Percentiles rank a stretch among this genome's conserved stretches.
Conservation (phyloP, 257 asterid species). For the Vinca minor region DNA sequence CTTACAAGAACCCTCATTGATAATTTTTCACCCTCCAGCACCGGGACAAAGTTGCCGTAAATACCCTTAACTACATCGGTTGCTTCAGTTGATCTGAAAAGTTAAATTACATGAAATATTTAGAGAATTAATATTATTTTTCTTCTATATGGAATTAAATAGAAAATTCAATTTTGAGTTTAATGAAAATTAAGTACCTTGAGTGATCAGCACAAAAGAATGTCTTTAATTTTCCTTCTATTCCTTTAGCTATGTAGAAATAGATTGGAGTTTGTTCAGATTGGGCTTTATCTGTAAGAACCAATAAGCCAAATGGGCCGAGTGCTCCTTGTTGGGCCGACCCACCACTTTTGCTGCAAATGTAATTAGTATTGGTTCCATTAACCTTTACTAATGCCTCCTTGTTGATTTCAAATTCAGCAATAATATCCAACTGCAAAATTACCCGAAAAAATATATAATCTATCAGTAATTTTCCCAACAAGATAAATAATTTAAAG, state of each 20-base stretch:
- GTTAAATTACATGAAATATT: no score
- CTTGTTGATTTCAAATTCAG: constrained; percentile 51
- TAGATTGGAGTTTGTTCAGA: constrained; percentile 64
- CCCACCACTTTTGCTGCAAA: constrained; percentile 44
- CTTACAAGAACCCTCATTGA: constrained; percentile 60
- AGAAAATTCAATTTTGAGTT: no score
- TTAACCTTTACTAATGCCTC: constrained; percentile 24
- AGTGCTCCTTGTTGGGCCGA: constrained; percentile 58
- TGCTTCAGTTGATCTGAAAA: constrained; percentile 30
- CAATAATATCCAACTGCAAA: constrained; percentile 57
- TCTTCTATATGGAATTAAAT: no score
- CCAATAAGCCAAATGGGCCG: constrained; percentile 68
- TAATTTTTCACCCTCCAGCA: constrained; percentile 46
- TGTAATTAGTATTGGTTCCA: constrained; percentile 29
- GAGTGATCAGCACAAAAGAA: constrained; percentile 63
- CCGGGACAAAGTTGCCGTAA: constrained; percentile 51
- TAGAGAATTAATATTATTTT: no score
- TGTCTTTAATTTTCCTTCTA: constrained; percentile 43
- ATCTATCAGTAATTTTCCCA: no score
- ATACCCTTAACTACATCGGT: constrained; percentile 41
- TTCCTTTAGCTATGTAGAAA: constrained; percentile 53
- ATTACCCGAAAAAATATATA: no score
- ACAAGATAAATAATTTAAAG: no score
- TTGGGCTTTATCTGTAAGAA: constrained; percentile 35
- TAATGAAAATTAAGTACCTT: constrained; percentile 44